Evolutionary conservation across 1,139 yeast species (phyloP).

Genomic region (Hansenula lynferdii): DNA sequence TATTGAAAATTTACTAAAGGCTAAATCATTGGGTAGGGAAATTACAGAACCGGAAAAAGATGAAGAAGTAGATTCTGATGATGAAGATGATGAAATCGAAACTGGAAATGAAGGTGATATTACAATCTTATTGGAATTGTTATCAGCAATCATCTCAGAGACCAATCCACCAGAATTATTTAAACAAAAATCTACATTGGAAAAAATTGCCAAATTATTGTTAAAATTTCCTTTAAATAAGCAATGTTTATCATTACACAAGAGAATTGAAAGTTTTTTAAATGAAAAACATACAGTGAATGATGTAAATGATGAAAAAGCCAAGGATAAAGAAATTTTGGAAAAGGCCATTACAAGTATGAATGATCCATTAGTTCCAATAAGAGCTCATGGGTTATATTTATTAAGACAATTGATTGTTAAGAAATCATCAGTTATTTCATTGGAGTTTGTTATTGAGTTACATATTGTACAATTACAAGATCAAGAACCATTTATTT

Average conservation of each 20-base stretch:
- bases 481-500: constrained; percentile 84
- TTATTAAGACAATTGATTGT: constrained; percentile 56
- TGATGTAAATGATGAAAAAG: constrained; percentile 10
- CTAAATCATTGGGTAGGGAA: constrained; percentile 14
- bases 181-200: constrained; percentile 11
- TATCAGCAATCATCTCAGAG: constrained; percentile 52
- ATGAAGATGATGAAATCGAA: constrained; percentile 39
- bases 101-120: no score
- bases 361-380: constrained; percentile 77
- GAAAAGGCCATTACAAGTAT: constrained; percentile 61
- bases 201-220: constrained; percentile 10
- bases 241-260: constrained; percentile 12
- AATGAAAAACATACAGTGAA: constrained; percentile 1
- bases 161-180: constrained; percentile 24
- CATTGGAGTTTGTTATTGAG: constrained; percentile 49
- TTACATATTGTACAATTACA: constrained; percentile 61
- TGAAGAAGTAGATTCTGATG: constrained; percentile 35
- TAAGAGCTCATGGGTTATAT: constrained; percentile 81
- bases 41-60: constrained; percentile 24
- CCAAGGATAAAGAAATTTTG: constrained; percentile 29
- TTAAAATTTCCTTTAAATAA: constrained; percentile 3
- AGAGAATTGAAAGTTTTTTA: constrained; percentile 13
- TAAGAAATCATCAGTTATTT: constrained; percentile 43
- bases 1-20: constrained; percentile 42
- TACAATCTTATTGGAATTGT: constrained; percentile 40